Conservation (phyloP, 2,329 filamentous ascomycete genomes). For the Cytospora chrysosperma region DNA sequence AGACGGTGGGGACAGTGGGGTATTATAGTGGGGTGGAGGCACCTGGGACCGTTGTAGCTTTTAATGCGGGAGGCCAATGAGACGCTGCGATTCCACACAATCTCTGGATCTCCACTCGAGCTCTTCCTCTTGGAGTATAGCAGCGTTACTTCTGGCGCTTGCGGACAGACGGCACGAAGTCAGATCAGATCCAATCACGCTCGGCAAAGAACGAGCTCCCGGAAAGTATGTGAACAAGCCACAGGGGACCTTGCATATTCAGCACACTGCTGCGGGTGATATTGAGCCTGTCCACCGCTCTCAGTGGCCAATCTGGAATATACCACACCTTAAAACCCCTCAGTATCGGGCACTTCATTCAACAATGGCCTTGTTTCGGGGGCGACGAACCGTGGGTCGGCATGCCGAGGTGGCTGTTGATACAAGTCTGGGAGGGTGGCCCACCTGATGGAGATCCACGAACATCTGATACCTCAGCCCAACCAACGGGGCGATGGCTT, state of each 20-base stretch:
- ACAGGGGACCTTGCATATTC: constrained; percentile 29
- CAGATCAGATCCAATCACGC: constrained; percentile 7
- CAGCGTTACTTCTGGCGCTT: constrained; percentile 20
- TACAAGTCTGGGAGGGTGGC: not conserved
- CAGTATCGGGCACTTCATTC: not conserved
- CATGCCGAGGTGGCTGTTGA: not conserved
- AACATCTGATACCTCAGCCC: constrained; percentile 10
- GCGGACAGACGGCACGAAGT: constrained; percentile 21
- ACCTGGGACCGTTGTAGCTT: no score
- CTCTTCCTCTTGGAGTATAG: constrained; percentile 13
- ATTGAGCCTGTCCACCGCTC: constrained; percentile 4
- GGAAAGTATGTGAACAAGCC: constrained; percentile 23
- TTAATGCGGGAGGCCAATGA: constrained; percentile 16
- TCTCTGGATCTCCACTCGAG: not conserved
- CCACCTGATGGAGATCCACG: constrained; percentile 6
- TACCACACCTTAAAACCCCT: not conserved
- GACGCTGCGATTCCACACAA: not conserved
- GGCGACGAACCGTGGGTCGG: not conserved
- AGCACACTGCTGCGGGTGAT: constrained; percentile 20
- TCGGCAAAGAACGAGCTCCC: not conserved
- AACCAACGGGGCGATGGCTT: not conserved
- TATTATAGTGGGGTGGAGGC: not conserved
- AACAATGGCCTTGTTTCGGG: not conserved
- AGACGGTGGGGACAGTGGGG: not conserved
- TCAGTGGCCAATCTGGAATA: constrained; percentile 24